phyloP scores from a whole-genome alignment of 2,329 filamentous ascomycete species.

The Hymenoscyphus fructigenus region DNA sequence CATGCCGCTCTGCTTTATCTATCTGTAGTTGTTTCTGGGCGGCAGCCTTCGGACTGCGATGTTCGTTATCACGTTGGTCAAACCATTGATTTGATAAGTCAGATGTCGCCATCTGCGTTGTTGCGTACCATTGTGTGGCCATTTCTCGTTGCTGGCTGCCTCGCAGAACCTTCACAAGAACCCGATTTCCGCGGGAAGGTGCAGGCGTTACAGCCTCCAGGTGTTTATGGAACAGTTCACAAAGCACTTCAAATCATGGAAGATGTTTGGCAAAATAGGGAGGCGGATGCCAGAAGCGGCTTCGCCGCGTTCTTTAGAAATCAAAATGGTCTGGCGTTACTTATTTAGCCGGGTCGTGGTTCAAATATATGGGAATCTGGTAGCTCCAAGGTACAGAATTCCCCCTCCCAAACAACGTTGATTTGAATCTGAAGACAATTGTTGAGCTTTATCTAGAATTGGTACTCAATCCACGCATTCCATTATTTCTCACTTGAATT shows the following conservation, averaged over 20 bases:
- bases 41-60: slow-evolving; percentile 2
- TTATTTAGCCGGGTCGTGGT: too few relatives aligned
- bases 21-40: too few relatives aligned
- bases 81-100: slow-evolving; percentile 21
- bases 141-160: slow-evolving; percentile 28
- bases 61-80: slow-evolving; percentile 21
- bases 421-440: too few relatives aligned
- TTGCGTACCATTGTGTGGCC: slow-evolving; percentile 29
- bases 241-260: slow-evolving; percentile 32
- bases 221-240: too few relatives aligned
- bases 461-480: too few relatives aligned
- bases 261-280: slow-evolving; percentile 25
- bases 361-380: too few relatives aligned
- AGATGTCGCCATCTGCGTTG: slow-evolving; percentile 21
- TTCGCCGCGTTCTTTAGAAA: slow-evolving; percentile 35
- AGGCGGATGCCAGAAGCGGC: slow-evolving; percentile 24
- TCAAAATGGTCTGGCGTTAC: too few relatives aligned
- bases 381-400: too few relatives aligned
- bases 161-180: slow-evolving; percentile 24
- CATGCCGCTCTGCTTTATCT: too few relatives aligned
- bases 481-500: slow-evolving; percentile 22
- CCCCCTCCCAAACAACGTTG: too few relatives aligned
- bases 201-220: too few relatives aligned
- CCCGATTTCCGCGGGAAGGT: neutral
- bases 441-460: too few relatives aligned